Evolutionary conservation across 2,329 filamentous ascomycete genomes (phyloP).

Genomic region (Coniochaeta pulveracea): DNA sequence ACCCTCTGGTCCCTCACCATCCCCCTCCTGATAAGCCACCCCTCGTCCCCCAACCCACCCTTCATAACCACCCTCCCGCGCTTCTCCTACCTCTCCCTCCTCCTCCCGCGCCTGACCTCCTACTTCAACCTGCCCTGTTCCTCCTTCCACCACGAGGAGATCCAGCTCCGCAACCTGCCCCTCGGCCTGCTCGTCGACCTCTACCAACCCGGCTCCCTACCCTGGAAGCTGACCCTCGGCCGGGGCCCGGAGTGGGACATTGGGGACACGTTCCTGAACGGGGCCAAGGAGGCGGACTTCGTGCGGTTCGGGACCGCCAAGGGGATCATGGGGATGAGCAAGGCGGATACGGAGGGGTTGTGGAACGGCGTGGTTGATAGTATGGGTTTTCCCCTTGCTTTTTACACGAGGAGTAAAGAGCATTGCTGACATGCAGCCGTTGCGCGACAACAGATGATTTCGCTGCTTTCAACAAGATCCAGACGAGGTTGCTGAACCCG

Average conservation of each 20-base stretch:
- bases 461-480: slow-evolving; percentile 59
- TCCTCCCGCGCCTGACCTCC: slow-evolving; percentile 40
- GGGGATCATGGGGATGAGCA: slow-evolving; percentile 80
- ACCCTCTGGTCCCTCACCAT: slow-evolving; percentile 43
- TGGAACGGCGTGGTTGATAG: slow-evolving; percentile 72
- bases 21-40: slow-evolving; percentile 43
- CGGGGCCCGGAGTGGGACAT: slow-evolving; percentile 49
- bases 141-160: slow-evolving; percentile 46
- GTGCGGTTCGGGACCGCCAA: slow-evolving; percentile 80
- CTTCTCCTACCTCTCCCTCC: slow-evolving; percentile 47
- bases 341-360: slow-evolving; percentile 69
- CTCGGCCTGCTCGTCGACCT: slow-evolving; percentile 44
- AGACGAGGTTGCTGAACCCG: slow-evolving; percentile 65
- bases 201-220: slow-evolving; percentile 36
- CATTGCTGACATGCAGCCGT: neutral
- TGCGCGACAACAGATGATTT: slow-evolving; percentile 63
- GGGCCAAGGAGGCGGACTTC: slow-evolving; percentile 69
- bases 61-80: slow-evolving; percentile 44
- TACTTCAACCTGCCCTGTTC: slow-evolving; percentile 44
- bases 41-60: slow-evolving; percentile 28
- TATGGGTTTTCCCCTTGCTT: slow-evolving; percentile 22
- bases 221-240: slow-evolving; percentile 42
- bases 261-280: slow-evolving; percentile 51
- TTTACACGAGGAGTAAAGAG: neutral
- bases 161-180: slow-evolving; percentile 41